Base-by-base conservation (phyloP, 345 rosid genomes). In the Brassica juncea region DNA sequence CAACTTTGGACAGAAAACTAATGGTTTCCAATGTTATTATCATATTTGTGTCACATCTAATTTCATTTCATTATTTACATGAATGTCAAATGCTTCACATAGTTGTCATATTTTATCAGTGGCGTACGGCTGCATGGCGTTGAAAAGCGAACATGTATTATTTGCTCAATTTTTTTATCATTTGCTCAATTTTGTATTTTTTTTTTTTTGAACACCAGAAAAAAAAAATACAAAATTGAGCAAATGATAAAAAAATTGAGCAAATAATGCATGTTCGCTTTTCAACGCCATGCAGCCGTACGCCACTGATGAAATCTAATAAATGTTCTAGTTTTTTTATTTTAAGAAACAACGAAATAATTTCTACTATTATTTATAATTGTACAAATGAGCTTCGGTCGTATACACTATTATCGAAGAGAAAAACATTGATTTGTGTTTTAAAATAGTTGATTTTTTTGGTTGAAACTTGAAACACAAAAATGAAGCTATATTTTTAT, bases 11-110 rank as follows among this genome's bases (percentile, higher is more conserved):
- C 4, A 28, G 11, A 59, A 57, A 58, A 19, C 57, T 42, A 78
- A 12, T 78, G 52, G 28, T 58, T 30, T 15, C 61, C 52, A 32
- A 66, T 66, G 73, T 44, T 68, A 32, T 68, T 67, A 39, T 68
- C 58, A 73, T 67, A 47, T 73, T 73, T 2, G 11, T 67, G 44
- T 60, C 72, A 61, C 42, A 49, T 49, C 57, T 49, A 30, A 34
- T 31, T 79, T 67, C 23, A 59, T 44, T 72, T 58, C 49, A 42
- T 59, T 57, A 44, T 49, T 37, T 25, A 44, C 32, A 25, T 47
- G 31, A 31, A 62, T 62, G 66, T 79, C 82, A 79, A 79, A 73
- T 79, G 74, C 68, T 67, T 67, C 78, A 14, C 57, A 67, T 67
- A 79, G 63, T 79, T 73, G 70, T 32, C 74, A 74, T 49, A 34